Percentiles rank a stretch among this genome's conserved stretches.
Conservation (phyloP, 2,329 filamentous ascomycete species). For the Trichoderma sp. region DNA sequence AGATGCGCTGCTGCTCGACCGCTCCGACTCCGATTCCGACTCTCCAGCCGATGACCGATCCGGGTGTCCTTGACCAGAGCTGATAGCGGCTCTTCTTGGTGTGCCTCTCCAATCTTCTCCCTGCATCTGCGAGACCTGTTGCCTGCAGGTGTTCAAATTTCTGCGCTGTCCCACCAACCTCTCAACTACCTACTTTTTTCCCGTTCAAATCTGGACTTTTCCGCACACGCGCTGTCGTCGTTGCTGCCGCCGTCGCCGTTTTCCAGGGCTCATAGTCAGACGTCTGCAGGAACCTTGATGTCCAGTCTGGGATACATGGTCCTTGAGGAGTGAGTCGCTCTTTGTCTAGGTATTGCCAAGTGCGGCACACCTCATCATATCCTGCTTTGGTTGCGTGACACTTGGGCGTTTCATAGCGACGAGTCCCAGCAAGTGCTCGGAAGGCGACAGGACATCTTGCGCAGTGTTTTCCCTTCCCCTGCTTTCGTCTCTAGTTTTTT, state of each 20-base stretch:
- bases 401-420: not conserved
- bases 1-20: conserved; percentile 20
- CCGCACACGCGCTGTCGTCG: not conserved
- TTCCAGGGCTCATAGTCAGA: not conserved
- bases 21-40: not conserved
- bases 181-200: not conserved
- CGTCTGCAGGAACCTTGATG: conserved; percentile 20
- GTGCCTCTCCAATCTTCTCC: not conserved
- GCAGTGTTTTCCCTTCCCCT: not conserved
- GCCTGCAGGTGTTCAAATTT: not conserved
- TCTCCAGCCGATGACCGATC: conserved; percentile 21
- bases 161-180: conserved; percentile 14
- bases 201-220: not conserved
- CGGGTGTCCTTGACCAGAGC: conserved; percentile 19
- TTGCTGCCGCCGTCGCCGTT: not conserved
- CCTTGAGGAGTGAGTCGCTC: conserved; percentile 20
- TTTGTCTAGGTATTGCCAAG: not conserved
- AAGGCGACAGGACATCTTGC: not conserved
- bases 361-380: not conserved
- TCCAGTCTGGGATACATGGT: conserved; percentile 17
- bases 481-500: not conserved
- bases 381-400: conserved; percentile 13
- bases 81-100: conserved; percentile 18
- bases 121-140: not conserved
- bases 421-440: not conserved